Percentiles rank a stretch among this genome's conserved stretches.
phyloP scores from a whole-genome alignment of 2,329 filamentous ascomycete species.

The Talaromyces sp. region DNA sequence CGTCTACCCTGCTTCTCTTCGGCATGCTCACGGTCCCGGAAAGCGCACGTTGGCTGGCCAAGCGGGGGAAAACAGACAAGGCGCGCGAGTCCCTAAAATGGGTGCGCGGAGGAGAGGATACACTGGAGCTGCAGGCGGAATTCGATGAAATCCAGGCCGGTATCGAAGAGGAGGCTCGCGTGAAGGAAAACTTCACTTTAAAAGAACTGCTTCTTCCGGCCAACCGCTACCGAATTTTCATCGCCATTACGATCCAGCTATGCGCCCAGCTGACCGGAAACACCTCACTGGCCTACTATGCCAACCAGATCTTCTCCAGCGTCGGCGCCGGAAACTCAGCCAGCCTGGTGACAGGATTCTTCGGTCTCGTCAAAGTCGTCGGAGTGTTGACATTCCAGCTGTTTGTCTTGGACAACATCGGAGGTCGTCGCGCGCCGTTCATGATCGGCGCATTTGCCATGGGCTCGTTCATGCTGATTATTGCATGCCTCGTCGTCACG shows the following conservation, averaged over 20 bases:
- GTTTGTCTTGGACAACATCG: conserved; percentile 46
- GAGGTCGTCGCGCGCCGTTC: conserved; percentile 46
- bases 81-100: conserved; percentile 46
- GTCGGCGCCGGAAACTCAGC: conserved; percentile 45
- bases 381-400: conserved; percentile 44
- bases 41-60: conserved; percentile 44
- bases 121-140: conserved; percentile 26
- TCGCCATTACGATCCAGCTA: conserved; percentile 48
- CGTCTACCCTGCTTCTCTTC: conserved; percentile 41
- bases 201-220: conserved; percentile 43
- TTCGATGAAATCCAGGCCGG: conserved; percentile 38
- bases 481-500: conserved; percentile 44
- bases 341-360: conserved; percentile 49
- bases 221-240: conserved; percentile 45
- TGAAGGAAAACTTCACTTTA: conserved; percentile 43
- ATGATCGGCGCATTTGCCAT: conserved; percentile 46
- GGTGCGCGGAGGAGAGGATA: conserved; percentile 46
- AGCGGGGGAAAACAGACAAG: conserved; percentile 41
- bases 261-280: conserved; percentile 47
- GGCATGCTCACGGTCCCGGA: conserved; percentile 48
- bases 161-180: conserved; percentile 43
- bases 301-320: conserved; percentile 47
- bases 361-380: conserved; percentile 48
- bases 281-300: conserved; percentile 49
- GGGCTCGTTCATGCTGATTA: conserved; percentile 50